phyloP scores from a whole-genome alignment of 768 basidiomycete genomes.

The Pulveroboletus sp. region DNA sequence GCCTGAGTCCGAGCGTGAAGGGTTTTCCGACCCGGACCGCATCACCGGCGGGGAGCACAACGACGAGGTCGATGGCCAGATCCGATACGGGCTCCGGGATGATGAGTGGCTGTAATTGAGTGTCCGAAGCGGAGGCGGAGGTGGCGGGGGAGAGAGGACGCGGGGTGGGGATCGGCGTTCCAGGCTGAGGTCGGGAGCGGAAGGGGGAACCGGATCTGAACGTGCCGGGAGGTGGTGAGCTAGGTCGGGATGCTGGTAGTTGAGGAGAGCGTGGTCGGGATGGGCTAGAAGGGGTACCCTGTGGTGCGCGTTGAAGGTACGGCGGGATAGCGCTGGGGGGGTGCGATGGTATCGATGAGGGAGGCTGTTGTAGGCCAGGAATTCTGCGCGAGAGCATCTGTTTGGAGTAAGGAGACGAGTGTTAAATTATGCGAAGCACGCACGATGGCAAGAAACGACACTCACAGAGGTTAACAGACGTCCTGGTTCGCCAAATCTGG shows the following conservation, averaged over 20 bases:
- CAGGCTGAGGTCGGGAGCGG: constrained; percentile 30
- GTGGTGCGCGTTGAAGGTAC: constrained; percentile 60
- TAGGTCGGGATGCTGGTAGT: constrained; percentile 46
- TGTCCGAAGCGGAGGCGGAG: constrained; percentile 19
- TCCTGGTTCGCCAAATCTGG: constrained; percentile 81
- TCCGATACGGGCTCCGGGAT: constrained; percentile 29
- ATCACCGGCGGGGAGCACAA: constrained; percentile 44
- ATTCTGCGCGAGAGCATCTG: constrained; percentile 78
- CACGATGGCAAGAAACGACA: background rate
- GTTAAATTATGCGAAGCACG: background rate
- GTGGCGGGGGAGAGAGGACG: constrained; percentile 32
- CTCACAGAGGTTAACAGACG: constrained; percentile 76
- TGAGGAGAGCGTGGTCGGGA: constrained; percentile 60
- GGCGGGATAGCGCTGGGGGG: constrained; percentile 71
- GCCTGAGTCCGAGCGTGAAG: constrained; percentile 51
- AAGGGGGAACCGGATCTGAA: constrained; percentile 42
- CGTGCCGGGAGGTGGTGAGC: constrained; percentile 48
- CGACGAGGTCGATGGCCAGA: constrained; percentile 55
- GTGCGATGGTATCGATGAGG: constrained; percentile 29
- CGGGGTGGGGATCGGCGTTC: constrained; percentile 20
- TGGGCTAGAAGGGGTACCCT: constrained; percentile 34
- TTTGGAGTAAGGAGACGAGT: background rate
- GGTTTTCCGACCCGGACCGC: constrained; percentile 49
- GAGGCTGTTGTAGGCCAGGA: constrained; percentile 42
- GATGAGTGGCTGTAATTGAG: constrained; percentile 19